A percentile compares a stretch with the other conserved stretches of the same genome.
Conservation (phyloP, 2,329 filamentous ascomycete genomes). For the Colletotrichum sp. region DNA sequence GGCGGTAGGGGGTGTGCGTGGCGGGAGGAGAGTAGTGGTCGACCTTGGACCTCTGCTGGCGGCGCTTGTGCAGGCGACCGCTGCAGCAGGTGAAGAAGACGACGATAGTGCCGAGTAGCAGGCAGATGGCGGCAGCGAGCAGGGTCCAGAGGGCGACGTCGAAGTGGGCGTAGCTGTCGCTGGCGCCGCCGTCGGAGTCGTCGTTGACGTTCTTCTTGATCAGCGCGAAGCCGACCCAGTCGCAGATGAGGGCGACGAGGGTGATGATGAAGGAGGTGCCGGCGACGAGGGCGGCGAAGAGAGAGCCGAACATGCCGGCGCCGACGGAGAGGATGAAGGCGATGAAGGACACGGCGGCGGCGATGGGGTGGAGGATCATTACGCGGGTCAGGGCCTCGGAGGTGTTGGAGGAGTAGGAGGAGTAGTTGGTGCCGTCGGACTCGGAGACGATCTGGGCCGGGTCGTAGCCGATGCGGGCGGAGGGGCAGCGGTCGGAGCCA, state of each 20-base stretch:
- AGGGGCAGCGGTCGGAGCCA: conserved; percentile 53
- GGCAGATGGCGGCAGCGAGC: conserved; percentile 59
- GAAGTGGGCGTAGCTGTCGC: conserved; percentile 51
- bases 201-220: conserved; percentile 59
- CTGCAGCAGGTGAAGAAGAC: conserved; percentile 69
- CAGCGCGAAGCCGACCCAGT: conserved; percentile 63
- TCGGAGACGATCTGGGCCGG: conserved; percentile 49
- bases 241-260: conserved; percentile 54
- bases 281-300: conserved; percentile 55
- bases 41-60: conserved; percentile 28
- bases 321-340: conserved; percentile 61
- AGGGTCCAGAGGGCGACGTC: conserved; percentile 67
- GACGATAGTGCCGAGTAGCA: conserved; percentile 59
- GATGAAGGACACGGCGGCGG: conserved; percentile 61
- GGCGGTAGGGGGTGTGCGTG: conserved; percentile 12
- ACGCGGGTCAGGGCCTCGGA: conserved; percentile 58
- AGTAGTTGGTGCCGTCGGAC: conserved; percentile 44
- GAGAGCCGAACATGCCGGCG: conserved; percentile 55
- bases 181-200: conserved; percentile 34
- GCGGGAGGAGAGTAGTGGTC: conserved; percentile 29
- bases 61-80: conserved; percentile 45
- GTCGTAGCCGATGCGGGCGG: conserved; percentile 59
- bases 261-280: conserved; percentile 54
- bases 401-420: conserved; percentile 46
- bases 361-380: conserved; percentile 68